Percentiles rank a stretch among this genome's conserved stretches.
phyloP scores from a whole-genome alignment of 2,329 filamentous ascomycete genomes.

The Arachnomyces sp. region DNA sequence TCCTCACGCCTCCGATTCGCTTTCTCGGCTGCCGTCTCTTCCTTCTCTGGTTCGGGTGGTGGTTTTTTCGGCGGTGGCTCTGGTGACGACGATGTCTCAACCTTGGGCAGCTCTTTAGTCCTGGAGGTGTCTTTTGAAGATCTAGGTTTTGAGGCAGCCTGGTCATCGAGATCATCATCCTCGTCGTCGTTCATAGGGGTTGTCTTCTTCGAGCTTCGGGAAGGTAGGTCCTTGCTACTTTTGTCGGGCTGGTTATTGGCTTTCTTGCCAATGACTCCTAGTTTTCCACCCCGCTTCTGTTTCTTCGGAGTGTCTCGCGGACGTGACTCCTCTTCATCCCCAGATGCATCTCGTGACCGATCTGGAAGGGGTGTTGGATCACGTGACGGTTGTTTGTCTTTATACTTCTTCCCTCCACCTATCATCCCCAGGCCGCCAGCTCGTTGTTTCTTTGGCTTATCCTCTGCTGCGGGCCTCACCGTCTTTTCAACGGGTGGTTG shows the following conservation, averaged over 20 bases:
- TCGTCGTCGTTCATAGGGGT: not conserved
- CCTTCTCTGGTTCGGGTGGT: slow-evolving; percentile 5
- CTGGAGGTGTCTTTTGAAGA: slow-evolving; percentile 4
- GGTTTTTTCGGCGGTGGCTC: slow-evolving; percentile 8
- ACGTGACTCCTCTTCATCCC: not conserved
- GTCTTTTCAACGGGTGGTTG: slow-evolving; percentile 2
- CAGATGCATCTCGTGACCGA: slow-evolving; percentile 8
- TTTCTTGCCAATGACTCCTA: slow-evolving; percentile 30
- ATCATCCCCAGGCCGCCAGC: slow-evolving; percentile 23
- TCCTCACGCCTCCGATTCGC: slow-evolving; percentile 49
- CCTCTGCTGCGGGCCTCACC: slow-evolving; percentile 2
- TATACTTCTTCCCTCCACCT: slow-evolving; percentile 22
- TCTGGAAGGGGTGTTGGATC: slow-evolving; percentile 11
- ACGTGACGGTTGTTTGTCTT: slow-evolving; percentile 13
- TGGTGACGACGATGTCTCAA: slow-evolving; percentile 3
- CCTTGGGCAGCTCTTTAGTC: slow-evolving; percentile 9
- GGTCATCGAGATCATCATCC: not conserved
- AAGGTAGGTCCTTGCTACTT: not conserved
- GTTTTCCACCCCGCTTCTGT: slow-evolving; percentile 18
- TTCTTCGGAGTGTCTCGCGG: slow-evolving; percentile 11
- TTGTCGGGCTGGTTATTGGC: slow-evolving; percentile 3
- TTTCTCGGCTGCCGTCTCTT: slow-evolving; percentile 43
- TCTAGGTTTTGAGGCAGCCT: slow-evolving; percentile 2
- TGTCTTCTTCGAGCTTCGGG: not conserved
- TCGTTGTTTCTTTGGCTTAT: slow-evolving; percentile 9